phyloP scores from a whole-genome alignment of 202 grass and related monocot genomes.

The Carex arenaria region DNA sequence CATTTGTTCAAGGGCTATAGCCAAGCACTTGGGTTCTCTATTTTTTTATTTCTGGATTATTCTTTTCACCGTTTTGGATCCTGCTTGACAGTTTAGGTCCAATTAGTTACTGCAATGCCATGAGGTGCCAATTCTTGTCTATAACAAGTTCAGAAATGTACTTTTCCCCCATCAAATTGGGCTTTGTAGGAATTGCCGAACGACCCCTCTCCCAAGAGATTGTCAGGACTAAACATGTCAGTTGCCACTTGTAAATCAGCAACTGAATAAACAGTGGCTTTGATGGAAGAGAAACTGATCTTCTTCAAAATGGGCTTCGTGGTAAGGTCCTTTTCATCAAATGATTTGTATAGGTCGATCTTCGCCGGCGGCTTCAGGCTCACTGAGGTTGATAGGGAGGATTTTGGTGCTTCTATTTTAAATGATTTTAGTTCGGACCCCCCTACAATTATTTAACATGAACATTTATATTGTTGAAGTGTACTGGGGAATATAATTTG shows the following conservation, averaged over 20 bases:
- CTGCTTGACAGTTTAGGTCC: background rate
- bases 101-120: background rate
- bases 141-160: background rate
- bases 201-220: constrained; percentile 81
- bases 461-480: background rate
- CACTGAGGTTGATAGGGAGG: constrained; percentile 44
- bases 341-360: constrained; percentile 75
- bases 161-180: constrained; percentile 76
- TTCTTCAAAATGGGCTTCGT: constrained; percentile 60
- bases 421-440: constrained; percentile 12
- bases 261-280: constrained; percentile 64
- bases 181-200: constrained; percentile 74
- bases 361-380: constrained; percentile 85
- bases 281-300: constrained; percentile 64
- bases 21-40: background rate
- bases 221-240: constrained; percentile 71
- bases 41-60: background rate
- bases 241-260: constrained; percentile 93
- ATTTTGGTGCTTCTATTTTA: constrained; percentile 11
- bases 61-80: background rate
- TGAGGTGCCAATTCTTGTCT: background rate
- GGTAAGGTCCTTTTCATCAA: constrained; percentile 55
- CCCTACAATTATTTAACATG: background rate
- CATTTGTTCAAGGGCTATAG: background rate
- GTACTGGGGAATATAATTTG: background rate